Conservation (phyloP, 108 stramenopile genomes). For the Cyclotella cryptica region DNA sequence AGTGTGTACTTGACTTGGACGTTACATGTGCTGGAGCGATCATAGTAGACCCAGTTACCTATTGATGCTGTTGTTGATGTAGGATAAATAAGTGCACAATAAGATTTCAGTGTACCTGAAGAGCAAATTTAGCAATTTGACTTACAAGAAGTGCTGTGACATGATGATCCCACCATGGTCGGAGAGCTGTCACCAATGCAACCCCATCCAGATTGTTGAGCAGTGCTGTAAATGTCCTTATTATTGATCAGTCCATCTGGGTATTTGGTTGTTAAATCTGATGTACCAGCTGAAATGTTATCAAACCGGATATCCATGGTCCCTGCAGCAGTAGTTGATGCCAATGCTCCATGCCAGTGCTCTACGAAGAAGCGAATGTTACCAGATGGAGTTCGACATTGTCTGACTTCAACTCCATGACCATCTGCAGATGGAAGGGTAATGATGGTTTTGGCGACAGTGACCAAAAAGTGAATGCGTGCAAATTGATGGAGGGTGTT, state of each 20-base stretch:
- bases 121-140: too few species aligned
- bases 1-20: background rate
- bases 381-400: background rate
- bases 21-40: background rate
- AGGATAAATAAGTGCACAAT: too few species aligned
- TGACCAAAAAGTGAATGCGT: too few species aligned
- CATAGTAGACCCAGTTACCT: background rate
- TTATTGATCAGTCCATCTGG: background rate
- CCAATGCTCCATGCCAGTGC: background rate
- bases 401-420: conserved; percentile 1
- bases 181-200: background rate
- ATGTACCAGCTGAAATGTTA: background rate
- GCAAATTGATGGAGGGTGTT: too few species aligned
- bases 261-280: background rate
- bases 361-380: background rate
- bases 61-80: too few species aligned
- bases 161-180: background rate
- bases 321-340: background rate
- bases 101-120: too few species aligned
- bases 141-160: background rate
- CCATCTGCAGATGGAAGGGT: background rate
- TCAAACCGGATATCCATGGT: background rate
- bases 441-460: background rate
- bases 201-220: background rate
- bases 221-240: background rate